Conservation (phyloP, 371 early-diverging fungal genomes). For the Mortierella sp. region DNA sequence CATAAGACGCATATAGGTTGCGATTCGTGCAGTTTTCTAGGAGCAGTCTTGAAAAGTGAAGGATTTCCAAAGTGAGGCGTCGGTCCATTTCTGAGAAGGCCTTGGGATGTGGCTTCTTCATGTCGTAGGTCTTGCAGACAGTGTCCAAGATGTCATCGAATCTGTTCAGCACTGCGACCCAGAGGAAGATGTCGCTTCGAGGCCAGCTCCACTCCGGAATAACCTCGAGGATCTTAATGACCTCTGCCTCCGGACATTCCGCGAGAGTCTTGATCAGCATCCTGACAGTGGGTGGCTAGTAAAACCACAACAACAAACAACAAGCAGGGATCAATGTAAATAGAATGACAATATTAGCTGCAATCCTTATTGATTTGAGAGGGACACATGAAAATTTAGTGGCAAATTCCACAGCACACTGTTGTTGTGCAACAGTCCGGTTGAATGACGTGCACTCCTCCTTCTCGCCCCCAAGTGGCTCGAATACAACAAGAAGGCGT, state of each 20-base stretch:
- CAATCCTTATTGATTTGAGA: no score
- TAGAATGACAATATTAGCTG: no score
- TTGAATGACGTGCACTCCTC: neutral
- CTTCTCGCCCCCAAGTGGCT: neutral
- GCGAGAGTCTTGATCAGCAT: constrained; percentile 68
- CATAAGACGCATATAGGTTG: constrained; percentile 92
- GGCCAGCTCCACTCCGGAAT: constrained; percentile 82
- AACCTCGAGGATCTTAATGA: constrained; percentile 64
- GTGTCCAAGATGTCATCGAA: constrained; percentile 87
- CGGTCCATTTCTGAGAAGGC: constrained; percentile 69
- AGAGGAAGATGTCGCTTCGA: constrained; percentile 94
- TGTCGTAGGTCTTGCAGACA: constrained; percentile 73
- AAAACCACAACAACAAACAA: neutral
- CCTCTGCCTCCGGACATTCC: constrained; percentile 68
- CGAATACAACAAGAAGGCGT: neutral
- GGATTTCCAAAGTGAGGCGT: constrained; percentile 73
- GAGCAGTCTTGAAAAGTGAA: constrained; percentile 82
- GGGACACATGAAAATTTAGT: neutral
- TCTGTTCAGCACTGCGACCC: constrained; percentile 93
- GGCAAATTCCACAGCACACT: constrained; percentile 4
- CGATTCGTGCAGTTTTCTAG: constrained; percentile 97
- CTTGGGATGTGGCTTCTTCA: constrained; percentile 73
- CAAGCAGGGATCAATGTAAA: neutral
- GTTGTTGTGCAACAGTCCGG: neutral
- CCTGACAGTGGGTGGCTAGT: constrained; percentile 71